phyloP scores from a whole-genome alignment of 2,329 filamentous ascomycete species.

The Neopestalotiopsis sp. region DNA sequence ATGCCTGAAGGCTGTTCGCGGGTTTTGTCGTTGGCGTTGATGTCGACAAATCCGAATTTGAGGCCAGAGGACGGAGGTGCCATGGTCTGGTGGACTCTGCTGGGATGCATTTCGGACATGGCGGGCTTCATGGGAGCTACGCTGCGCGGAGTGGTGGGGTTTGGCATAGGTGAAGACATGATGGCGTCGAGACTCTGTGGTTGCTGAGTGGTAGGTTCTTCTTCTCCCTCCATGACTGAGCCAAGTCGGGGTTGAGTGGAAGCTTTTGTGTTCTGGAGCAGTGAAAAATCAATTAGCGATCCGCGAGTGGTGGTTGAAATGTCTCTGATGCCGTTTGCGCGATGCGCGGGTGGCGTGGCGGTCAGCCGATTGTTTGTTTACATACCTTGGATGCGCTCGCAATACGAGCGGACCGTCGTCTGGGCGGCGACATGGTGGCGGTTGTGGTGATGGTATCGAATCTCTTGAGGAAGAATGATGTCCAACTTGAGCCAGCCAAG shows the following conservation, averaged over 20 bases:
- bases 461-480: neutral
- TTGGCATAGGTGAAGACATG: conserved; percentile 40
- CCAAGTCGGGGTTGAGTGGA: conserved; percentile 33
- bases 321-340: neutral
- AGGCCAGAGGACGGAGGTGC: conserved; percentile 80
- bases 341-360: neutral
- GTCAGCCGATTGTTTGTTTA: conserved; percentile 22
- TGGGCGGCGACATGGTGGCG: conserved; percentile 36
- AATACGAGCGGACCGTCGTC: conserved; percentile 49
- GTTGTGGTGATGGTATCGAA: conserved; percentile 15
- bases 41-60: conserved; percentile 80
- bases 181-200: conserved; percentile 35
- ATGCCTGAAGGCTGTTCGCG: conserved; percentile 43
- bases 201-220: conserved; percentile 37
- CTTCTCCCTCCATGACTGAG: conserved; percentile 50
- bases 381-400: conserved; percentile 45
- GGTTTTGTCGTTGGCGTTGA: conserved; percentile 61
- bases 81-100: conserved; percentile 77
- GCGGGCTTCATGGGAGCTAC: conserved; percentile 72
- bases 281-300: conserved; percentile 7
- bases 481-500: conserved; percentile 17
- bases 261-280: conserved; percentile 17
- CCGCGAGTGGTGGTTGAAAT: neutral
- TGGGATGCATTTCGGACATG: conserved; percentile 88
- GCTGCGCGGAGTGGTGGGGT: conserved; percentile 63